Evolutionary conservation across 1,284 basidiomycete species (phyloP).

Genomic region (Tylopilus sp.): DNA sequence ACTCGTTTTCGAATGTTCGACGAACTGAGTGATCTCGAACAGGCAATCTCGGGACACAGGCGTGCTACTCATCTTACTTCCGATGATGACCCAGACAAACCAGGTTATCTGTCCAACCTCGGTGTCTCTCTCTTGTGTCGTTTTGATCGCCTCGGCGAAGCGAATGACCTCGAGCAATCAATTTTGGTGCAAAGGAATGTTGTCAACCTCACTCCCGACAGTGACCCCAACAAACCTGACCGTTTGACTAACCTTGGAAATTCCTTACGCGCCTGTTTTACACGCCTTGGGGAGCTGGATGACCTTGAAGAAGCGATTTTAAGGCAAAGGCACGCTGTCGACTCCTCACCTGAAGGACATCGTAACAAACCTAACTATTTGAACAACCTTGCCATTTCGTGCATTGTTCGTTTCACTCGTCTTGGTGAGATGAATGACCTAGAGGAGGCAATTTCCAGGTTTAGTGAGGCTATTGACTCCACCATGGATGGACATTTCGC

Average conservation of each 20-base stretch:
- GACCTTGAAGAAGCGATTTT: background rate
- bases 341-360: no score
- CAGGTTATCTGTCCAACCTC: background rate
- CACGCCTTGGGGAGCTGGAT: background rate
- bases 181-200: no score
- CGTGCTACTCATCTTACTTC: background rate
- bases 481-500: background rate
- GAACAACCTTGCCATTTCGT: no score
- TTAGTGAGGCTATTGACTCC: background rate
- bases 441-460: background rate
- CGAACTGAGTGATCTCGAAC: background rate
- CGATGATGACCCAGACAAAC: background rate
- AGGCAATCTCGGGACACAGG: background rate
- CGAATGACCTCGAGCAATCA: no score
- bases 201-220: background rate
- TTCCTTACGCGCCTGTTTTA: background rate
- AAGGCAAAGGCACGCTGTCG: no score
- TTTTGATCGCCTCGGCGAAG: background rate
- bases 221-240: slow-evolving; percentile 13
- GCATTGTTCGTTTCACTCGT: background rate
- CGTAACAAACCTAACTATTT: no score
- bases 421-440: background rate
- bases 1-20: background rate
- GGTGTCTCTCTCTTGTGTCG: background rate
- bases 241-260: no score